These are phyloP conservation scores for Cutaneotrichosporon sp. DNA, from an alignment of 1,284 basidiomycete genomes.

Conservation along the genomic window DNA sequence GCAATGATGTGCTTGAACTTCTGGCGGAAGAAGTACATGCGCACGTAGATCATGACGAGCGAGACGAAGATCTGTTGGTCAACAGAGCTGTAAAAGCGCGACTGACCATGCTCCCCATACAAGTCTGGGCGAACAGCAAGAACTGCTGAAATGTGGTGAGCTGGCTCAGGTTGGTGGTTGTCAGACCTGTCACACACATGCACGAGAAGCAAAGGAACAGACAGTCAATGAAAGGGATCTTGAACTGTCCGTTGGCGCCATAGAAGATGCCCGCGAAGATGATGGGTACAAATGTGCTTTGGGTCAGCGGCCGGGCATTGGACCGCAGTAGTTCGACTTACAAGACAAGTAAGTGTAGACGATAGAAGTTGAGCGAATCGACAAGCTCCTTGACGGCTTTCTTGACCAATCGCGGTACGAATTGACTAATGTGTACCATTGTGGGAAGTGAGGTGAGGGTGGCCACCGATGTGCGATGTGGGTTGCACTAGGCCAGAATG, in stretches of 20 bases:
- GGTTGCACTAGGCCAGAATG: neutral
- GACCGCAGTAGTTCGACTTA: slow-evolving; percentile 11
- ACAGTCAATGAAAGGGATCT: slow-evolving; percentile 56
- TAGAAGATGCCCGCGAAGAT: slow-evolving; percentile 56
- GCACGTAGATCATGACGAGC: slow-evolving; percentile 52
- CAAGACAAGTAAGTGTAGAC: slow-evolving; percentile 55
- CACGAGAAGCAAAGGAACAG: slow-evolving; percentile 56
- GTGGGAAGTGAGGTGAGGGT: neutral
- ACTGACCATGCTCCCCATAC: slow-evolving; percentile 51
- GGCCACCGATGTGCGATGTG: neutral
- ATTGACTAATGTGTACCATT: neutral
- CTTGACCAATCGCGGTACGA: neutral
- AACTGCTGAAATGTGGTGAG: slow-evolving; percentile 56
- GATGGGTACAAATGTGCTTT: slow-evolving; percentile 52
- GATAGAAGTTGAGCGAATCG: slow-evolving; percentile 49
- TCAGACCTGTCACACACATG: slow-evolving; percentile 58
- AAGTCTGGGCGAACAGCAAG: slow-evolving; percentile 53
- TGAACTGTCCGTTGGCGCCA: slow-evolving; percentile 42
- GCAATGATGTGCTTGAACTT: slow-evolving; percentile 69
- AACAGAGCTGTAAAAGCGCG: neutral
- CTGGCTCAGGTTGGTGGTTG: slow-evolving; percentile 55
- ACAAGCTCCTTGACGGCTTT: neutral
- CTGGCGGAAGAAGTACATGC: slow-evolving; percentile 66
- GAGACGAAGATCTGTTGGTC: slow-evolving; percentile 44
- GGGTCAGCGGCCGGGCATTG: slow-evolving; percentile 2